phyloP scores from a whole-genome alignment of 23 red algal genomes.

The Gracilaria domingensis region DNA sequence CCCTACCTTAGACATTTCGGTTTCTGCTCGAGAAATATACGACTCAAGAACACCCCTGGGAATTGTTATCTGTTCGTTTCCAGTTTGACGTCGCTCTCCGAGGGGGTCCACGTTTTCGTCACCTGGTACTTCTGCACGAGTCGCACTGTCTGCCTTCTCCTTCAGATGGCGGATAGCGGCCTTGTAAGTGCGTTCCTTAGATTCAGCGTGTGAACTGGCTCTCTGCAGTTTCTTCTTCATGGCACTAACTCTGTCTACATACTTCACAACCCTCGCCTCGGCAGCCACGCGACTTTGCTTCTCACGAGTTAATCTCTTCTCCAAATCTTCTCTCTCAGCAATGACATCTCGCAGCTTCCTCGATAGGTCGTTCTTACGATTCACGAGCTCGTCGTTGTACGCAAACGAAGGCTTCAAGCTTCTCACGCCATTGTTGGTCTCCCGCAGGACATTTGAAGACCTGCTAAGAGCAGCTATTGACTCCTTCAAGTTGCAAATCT shows the following conservation, averaged over 20 bases:
- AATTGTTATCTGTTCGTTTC: constrained; percentile 18
- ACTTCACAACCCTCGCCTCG: constrained; percentile 53
- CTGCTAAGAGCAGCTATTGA: constrained; percentile 40
- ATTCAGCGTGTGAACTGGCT: constrained; percentile 43
- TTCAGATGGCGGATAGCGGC: constrained; percentile 66
- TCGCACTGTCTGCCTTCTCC: constrained; percentile 75
- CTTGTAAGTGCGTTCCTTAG: constrained; percentile 75
- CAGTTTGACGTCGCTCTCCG: not conserved
- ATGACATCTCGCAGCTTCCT: constrained; percentile 42
- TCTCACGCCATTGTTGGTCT: not conserved
- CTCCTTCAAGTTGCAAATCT: constrained; percentile 35
- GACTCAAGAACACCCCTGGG: constrained; percentile 18
- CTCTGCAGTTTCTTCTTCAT: constrained; percentile 59
- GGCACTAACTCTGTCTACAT: constrained; percentile 48
- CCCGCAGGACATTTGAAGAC: not conserved
- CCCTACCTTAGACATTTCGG: constrained; percentile 18
- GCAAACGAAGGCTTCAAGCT: constrained; percentile 28
- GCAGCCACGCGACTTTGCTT: constrained; percentile 45
- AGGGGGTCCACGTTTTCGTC: constrained; percentile 56
- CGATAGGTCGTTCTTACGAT: constrained; percentile 65
- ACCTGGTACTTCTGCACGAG: constrained; percentile 13
- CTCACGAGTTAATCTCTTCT: constrained; percentile 53
- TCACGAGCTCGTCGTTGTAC: constrained; percentile 55
- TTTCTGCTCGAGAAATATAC: constrained; percentile 33
- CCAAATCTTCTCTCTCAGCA: constrained; percentile 48